These are phyloP conservation scores for Cladosporium sp. DNA, from an alignment of 2,329 filamentous ascomycete species.

Conservation along the genomic window DNA sequence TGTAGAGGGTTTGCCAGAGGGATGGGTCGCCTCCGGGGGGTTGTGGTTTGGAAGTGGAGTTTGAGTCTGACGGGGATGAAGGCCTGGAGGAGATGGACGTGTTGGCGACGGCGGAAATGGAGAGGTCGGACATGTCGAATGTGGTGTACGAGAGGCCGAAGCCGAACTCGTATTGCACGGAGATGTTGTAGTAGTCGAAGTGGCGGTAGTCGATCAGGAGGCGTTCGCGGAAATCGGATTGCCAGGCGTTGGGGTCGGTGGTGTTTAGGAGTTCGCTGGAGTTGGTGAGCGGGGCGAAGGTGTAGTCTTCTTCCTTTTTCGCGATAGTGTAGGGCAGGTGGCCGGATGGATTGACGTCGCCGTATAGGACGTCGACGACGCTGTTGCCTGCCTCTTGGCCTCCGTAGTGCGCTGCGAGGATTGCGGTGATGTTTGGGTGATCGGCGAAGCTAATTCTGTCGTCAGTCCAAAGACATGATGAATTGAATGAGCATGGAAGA, in stretches of 20 bases:
- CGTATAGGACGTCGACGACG: slow-evolving; percentile 38
- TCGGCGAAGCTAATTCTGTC: slow-evolving; percentile 37
- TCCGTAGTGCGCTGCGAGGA: slow-evolving; percentile 39
- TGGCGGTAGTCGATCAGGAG: slow-evolving; percentile 53
- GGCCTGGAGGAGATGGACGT: slow-evolving; percentile 80
- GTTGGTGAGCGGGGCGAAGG: slow-evolving; percentile 34
- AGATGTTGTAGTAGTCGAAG: slow-evolving; percentile 41
- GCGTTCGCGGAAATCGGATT: slow-evolving; percentile 50
- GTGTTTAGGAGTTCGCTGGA: slow-evolving; percentile 30
- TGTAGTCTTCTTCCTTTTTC: slow-evolving; percentile 31
- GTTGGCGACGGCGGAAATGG: slow-evolving; percentile 93
- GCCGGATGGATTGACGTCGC: slow-evolving; percentile 36
- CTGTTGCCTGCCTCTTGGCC: slow-evolving; percentile 41
- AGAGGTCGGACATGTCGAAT: slow-evolving; percentile 21
- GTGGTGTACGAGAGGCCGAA: slow-evolving; percentile 30
- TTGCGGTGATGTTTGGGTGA: slow-evolving; percentile 39
- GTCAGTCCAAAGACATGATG: too few relatives aligned
- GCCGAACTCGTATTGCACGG: slow-evolving; percentile 30
- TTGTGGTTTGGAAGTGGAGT: not conserved
- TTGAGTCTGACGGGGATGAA: slow-evolving; percentile 53
- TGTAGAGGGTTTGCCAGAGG: slow-evolving; percentile 50
- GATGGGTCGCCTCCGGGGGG: slow-evolving; percentile 48
- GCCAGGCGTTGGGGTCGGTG: slow-evolving; percentile 37
- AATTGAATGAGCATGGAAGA: too few relatives aligned
- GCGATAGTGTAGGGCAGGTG: slow-evolving; percentile 38